Evolutionary conservation across 805 yeast genomes (phyloP).

Genomic region (Cyberlindnera lachancei): DNA sequence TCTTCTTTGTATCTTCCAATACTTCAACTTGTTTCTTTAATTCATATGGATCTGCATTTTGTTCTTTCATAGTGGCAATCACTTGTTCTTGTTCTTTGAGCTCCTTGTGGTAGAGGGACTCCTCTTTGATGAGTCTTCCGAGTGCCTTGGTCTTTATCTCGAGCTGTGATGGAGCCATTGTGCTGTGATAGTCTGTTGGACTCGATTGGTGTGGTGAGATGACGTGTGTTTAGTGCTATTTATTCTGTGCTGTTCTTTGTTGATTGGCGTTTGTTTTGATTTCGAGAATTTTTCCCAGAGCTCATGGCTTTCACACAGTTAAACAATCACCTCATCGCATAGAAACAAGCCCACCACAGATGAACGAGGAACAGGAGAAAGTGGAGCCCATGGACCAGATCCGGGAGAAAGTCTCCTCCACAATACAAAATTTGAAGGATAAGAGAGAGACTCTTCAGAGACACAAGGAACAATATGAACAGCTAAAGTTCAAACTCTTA

Average conservation of each 20-base stretch:
- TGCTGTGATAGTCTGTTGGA: too few relatives aligned
- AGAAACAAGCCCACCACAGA: not conserved
- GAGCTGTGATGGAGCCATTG: constrained; percentile 65
- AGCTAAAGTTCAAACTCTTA: constrained; percentile 14
- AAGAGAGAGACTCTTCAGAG: constrained; percentile 6
- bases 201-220: not conserved
- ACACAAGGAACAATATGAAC: constrained; percentile 16
- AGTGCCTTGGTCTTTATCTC: constrained; percentile 69
- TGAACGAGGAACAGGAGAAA: not conserved
- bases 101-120: constrained; percentile 51
- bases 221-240: not conserved
- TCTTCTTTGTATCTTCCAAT: constrained; percentile 44
- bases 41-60: constrained; percentile 55
- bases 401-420: constrained; percentile 8
- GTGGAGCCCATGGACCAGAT: constrained; percentile 11
- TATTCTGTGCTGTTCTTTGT: not conserved
- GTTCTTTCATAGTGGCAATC: constrained; percentile 39
- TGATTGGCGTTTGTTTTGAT: too few relatives aligned
- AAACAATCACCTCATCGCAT: constrained; percentile 1
- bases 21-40: constrained; percentile 48
- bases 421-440: constrained; percentile 4
- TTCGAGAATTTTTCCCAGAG: too few relatives aligned
- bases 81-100: constrained; percentile 42
- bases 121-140: constrained; percentile 62
- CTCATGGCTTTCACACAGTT: too few relatives aligned